Base-by-base conservation (phyloP, 1,284 basidiomycete species). In the Trichosporon inkin region DNA sequence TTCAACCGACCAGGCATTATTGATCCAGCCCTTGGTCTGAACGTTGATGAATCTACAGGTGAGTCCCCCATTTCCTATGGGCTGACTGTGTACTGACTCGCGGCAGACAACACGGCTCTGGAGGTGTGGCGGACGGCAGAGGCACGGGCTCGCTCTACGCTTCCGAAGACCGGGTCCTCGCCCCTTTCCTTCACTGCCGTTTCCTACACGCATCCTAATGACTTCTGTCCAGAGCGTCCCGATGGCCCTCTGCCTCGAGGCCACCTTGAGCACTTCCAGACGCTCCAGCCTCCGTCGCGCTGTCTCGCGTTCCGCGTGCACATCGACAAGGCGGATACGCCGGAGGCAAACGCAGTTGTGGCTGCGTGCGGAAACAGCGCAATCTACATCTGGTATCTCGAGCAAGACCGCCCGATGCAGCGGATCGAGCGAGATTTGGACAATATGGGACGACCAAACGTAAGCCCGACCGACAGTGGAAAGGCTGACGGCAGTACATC, bases 331-430 rank as follows among this genome's bases (percentile, higher is more conserved):
- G 62, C 62, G 1, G 64, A 67, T 10, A 51, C 63, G 7, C 57
- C 62, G n/a, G 17, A 39, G 2, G 63, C 65, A 13, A 62, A 67
- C 10, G 69, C 69, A 2, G 64, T 74, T 1, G 40, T 77, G 8
- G 69, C 63, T 2, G 66, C 68, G 1, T 69, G 68, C 2, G 72
- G 71, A 0, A 52, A 44, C 6, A 44, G 64, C 16, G 69, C 64
- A 3, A 62, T 73, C 5, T 75, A 70, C 57, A 62, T 77, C 32
- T 75, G 65, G 62, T 68, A 73, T 53, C 52, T 77, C 38, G 73
- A 73, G 38, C 68, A 73, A 59, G 63, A 61, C n/a, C 56, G 35
- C 0, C 56, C 32, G 28, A 60, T 69, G 60, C 67, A 72, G 49
- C 65, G 32, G 34, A 67, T 71, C 22, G 52, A 52, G 5, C 57